Evolutionary conservation across 1,284 basidiomycete genomes (phyloP).

Genomic region (Rhizoctonia solani): DNA sequence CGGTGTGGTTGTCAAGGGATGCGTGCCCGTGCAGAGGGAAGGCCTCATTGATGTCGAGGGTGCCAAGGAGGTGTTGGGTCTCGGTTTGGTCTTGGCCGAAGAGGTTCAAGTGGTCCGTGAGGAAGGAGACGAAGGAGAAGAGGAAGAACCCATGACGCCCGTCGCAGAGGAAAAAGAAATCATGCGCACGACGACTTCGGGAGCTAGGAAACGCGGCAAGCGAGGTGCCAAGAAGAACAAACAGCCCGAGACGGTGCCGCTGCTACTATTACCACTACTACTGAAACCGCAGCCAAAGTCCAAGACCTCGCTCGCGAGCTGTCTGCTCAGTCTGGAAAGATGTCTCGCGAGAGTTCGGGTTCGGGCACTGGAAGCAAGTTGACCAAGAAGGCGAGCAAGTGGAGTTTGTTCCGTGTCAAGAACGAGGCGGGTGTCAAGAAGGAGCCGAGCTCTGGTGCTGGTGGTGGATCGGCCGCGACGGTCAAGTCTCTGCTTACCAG

Average conservation of each 20-base stretch:
- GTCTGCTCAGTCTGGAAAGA: too few species aligned
- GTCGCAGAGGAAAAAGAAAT: constrained; percentile 43
- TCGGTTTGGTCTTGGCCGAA: constrained; percentile 17
- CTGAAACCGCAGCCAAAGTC: too few species aligned
- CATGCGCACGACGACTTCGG: constrained; percentile 56
- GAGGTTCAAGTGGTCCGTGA: too few species aligned
- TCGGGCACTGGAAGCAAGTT: constrained; percentile 71
- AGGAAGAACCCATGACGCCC: neutral
- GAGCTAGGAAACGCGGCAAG: constrained; percentile 69
- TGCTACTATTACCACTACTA: constrained; percentile 37
- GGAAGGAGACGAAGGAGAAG: too few species aligned
- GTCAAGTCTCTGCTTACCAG: constrained; percentile 15
- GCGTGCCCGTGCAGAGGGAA: constrained; percentile 13
- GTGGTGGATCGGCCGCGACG: neutral
- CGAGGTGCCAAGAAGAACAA: constrained; percentile 71
- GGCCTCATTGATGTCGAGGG: constrained; percentile 14
- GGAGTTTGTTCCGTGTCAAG: constrained; percentile 66
- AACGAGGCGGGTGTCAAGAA: constrained; percentile 14
- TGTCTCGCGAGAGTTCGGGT: constrained; percentile 78
- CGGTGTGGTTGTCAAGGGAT: neutral
- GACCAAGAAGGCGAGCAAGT: constrained; percentile 76
- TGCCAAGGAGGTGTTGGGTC: constrained; percentile 10
- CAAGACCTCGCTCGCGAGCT: too few species aligned
- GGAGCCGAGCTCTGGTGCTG: neutral
- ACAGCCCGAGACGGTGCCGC: constrained; percentile 29